phyloP scores from a whole-genome alignment of 1,139 yeast species.

The Blastobotrys persicus region DNA sequence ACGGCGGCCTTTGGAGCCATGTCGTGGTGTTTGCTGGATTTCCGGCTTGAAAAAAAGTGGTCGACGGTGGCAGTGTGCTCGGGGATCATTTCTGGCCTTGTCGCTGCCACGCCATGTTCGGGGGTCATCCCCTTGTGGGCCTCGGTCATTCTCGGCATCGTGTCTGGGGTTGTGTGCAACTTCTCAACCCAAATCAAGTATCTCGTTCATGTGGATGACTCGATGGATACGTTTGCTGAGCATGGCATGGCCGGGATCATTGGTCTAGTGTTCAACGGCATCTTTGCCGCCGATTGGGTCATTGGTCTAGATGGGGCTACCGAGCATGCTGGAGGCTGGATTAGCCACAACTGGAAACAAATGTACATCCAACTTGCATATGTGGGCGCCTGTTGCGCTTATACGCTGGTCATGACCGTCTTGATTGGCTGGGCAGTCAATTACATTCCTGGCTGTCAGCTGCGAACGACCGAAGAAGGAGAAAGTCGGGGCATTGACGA shows the following conservation, averaged over 20 bases:
- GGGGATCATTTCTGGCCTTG: slow-evolving; percentile 91
- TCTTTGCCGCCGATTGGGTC: slow-evolving; percentile 84
- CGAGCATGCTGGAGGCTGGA: slow-evolving; percentile 87
- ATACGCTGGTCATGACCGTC: slow-evolving; percentile 75
- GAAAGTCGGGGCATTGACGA: slow-evolving; percentile 93
- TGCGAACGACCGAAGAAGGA: slow-evolving; percentile 79
- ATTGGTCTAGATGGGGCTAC: slow-evolving; percentile 81
- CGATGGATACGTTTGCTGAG: slow-evolving; percentile 93
- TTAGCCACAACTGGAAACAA: slow-evolving; percentile 86
- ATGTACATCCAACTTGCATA: slow-evolving; percentile 87
- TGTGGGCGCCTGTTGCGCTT: slow-evolving; percentile 70
- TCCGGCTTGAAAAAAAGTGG: slow-evolving; percentile 84
- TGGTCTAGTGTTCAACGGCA: slow-evolving; percentile 81
- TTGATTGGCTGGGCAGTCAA: slow-evolving; percentile 70
- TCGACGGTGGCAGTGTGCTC: slow-evolving; percentile 94
- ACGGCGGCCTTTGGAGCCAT: slow-evolving; percentile 90
- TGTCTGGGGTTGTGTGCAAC: slow-evolving; percentile 82
- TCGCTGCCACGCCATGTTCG: slow-evolving; percentile 94
- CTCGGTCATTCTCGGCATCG: slow-evolving; percentile 77
- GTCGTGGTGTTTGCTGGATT: slow-evolving; percentile 90
- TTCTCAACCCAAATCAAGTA: slow-evolving; percentile 86
- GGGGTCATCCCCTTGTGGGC: slow-evolving; percentile 93
- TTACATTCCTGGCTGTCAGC: slow-evolving; percentile 75
- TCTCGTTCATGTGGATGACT: slow-evolving; percentile 78
- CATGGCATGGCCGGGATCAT: slow-evolving; percentile 96